Base-by-base conservation (phyloP, 2,329 filamentous ascomycete species). In the Magnaporthiopsis poae region DNA sequence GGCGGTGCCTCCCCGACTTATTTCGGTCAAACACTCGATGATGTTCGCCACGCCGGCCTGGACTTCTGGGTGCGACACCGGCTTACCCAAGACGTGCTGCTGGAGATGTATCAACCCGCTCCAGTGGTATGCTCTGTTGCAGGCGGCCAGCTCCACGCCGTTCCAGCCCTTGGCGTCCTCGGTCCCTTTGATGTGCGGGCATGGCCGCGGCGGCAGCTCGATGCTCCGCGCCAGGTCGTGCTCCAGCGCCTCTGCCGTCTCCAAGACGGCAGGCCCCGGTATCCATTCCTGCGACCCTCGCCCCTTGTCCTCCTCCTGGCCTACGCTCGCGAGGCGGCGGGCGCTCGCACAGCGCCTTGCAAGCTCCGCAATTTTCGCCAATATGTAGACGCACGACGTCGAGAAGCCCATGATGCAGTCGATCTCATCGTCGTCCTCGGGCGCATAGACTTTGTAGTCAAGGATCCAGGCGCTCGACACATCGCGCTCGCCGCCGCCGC, bases 341-440 rank as follows among this genome's bases (percentile, higher is more conserved):
- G 80, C 78, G 71, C 92, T 90, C 3, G 18, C 46, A 71, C 89
- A 91, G 66, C 83, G 79, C 63, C 88, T 84, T 3, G 90, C 87
- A 61, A 95, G 80, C 67, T 89, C 85, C 25, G 89, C 90, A 56
- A 95, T 86, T 67, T 87, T 85, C 1, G 89, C 88, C 12, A 95
- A 81, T 52, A 91, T 84, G 61, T 86, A 84, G 35, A 91, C 84
- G 71, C 88, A 92, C 52, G 85, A 83, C 29, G 86, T 88, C 0
- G 89, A 91, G 76, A 92, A 93, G 11, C 90, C 90, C 72, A 91
- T 87, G 69, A 93, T 88, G 75, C 90, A 95, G 76, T 92, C 91
- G 67, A 93, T 91, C 67, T 89, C 88, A 69, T 88, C 83, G 66
- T 86, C 83, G 61, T 82, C 80, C 46, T 84, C 81, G 4, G 78